Percentiles rank a stretch among this genome's conserved stretches.
Evolutionary conservation across 2,329 filamentous ascomycete genomes (phyloP).

Genomic region (Tolypocladium cylindrosporum): DNA sequence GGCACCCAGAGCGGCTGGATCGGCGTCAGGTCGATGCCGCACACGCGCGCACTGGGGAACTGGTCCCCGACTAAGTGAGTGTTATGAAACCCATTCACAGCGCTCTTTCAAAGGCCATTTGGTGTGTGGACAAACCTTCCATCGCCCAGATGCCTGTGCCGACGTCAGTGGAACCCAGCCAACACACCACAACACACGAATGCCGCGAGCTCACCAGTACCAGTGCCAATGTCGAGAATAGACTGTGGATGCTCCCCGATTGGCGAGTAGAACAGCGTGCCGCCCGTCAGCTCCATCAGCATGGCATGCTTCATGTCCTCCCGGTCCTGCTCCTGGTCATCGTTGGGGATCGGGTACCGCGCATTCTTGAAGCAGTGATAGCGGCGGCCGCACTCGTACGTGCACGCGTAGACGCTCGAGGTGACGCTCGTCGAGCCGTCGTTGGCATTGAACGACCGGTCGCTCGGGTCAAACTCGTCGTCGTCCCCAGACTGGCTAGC

Average conservation of each 20-base stretch:
- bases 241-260: constrained; percentile 22
- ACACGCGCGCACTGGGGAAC: constrained; percentile 24
- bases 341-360: constrained; percentile 26
- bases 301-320: constrained; percentile 31
- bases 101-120: background rate
- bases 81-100: too few relatives aligned
- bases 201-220: background rate
- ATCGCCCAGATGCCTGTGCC: constrained; percentile 6
- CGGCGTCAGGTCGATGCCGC: constrained; percentile 27
- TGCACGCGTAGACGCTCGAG: constrained; percentile 5
- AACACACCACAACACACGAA: background rate
- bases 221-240: constrained; percentile 31
- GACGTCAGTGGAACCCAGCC: background rate
- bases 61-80: constrained; percentile 6
- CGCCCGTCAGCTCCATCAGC: constrained; percentile 21
- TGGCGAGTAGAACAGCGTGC: constrained; percentile 29
- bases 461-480: constrained; percentile 1
- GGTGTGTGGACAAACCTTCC: background rate
- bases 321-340: constrained; percentile 26
- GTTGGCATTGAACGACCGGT: background rate
- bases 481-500: background rate
- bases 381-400: constrained; percentile 6
- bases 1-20: constrained; percentile 30
- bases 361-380: constrained; percentile 24
- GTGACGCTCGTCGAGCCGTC: constrained; percentile 2